Percentiles rank a stretch among this genome's conserved stretches.
These are phyloP conservation scores for Letharia columbiana DNA, from an alignment of 495 filamentous ascomycete genomes.

Conservation along the genomic window DNA sequence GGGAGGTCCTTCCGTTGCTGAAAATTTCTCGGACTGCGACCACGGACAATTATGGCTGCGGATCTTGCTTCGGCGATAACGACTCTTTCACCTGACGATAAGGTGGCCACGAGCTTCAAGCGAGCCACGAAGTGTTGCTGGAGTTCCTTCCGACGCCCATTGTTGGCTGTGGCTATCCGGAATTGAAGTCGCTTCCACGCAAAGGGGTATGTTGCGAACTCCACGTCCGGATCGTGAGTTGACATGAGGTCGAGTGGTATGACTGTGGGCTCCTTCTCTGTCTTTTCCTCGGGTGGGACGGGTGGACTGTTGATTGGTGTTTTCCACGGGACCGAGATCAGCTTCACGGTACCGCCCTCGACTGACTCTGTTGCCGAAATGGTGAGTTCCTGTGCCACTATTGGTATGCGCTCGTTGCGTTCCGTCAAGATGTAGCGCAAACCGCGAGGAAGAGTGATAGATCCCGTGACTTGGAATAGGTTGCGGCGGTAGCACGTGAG, in stretches of 20 bases:
- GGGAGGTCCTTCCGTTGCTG: conserved; percentile 69
- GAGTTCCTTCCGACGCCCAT: conserved; percentile 68
- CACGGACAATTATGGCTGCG: conserved; percentile 67
- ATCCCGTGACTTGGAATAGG: conserved; percentile 80
- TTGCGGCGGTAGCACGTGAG: conserved; percentile 89
- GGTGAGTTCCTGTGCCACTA: conserved; percentile 65
- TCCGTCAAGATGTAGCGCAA: conserved; percentile 70
- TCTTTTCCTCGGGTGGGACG: conserved; percentile 46
- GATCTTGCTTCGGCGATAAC: conserved; percentile 64
- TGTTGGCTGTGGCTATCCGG: conserved; percentile 83
- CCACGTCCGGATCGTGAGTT: conserved; percentile 67
- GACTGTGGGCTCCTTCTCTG: conserved; percentile 56
- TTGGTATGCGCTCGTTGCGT: conserved; percentile 63
- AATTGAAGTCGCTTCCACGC: conserved; percentile 91
- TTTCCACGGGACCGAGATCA: conserved; percentile 92
- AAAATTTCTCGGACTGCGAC: conserved; percentile 72
- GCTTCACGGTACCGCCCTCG: conserved; percentile 78
- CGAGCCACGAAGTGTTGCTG: conserved; percentile 76
- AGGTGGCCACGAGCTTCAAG: conserved; percentile 61
- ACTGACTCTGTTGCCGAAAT: conserved; percentile 87
- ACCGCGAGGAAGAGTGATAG: conserved; percentile 64
- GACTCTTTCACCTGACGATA: conserved; percentile 59
- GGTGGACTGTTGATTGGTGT: conserved; percentile 61
- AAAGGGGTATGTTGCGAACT: conserved; percentile 73
- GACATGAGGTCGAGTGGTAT: conserved; percentile 64